Evolutionary conservation across 768 basidiomycete genomes (phyloP), one percentile per base, ranked within the genome.

Genomic region (Psilocybe cubensis): DNA sequence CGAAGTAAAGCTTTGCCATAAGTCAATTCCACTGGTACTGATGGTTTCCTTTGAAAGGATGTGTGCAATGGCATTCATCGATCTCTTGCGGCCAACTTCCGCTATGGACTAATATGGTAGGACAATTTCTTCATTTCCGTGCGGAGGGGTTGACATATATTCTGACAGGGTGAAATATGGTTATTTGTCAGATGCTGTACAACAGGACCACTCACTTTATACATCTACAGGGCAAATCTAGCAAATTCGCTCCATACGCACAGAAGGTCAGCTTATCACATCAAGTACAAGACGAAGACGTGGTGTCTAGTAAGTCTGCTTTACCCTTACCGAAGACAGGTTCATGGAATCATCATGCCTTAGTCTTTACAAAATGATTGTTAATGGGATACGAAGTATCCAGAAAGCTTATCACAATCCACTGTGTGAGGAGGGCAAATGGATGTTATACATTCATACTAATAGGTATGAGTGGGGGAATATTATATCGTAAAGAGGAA

Each of bases 21-120:
- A 3, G 20, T 14, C 23, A 20, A n/a, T 9, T 44, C 41, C 14
- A n/a, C 14, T 29, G 9, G 45, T n/a, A 12, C 21, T 41, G n/a
- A 17, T 17, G 7, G 4, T 28, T 3, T 43, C 3, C n/a, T 21
- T 24, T 12, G n/a, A 18, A 43, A 92, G 89, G 84, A 87, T 65
- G 94, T 96, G 17, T 98, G 96, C 73, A 88, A 94, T 68, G 92
- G 92, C 47, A 92, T 97, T 47, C 96, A 97, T 74, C 83, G 94
- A 52, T 92, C 92, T 17, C 80, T 99, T 17, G 91, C 89, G 2
- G 78, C 88, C 1, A 94, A 98, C 68, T 97, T 98, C 80, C 89
- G 92, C 59, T 97, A 96, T 72, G 95, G 87, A 8, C 85, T 98
- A 56, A 91, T 98, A 50, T 99, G 96, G 92, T 92, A 65, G 68